phyloP scores from a whole-genome alignment of 352 stramenopile species.

The Globisporangium viniferum region DNA sequence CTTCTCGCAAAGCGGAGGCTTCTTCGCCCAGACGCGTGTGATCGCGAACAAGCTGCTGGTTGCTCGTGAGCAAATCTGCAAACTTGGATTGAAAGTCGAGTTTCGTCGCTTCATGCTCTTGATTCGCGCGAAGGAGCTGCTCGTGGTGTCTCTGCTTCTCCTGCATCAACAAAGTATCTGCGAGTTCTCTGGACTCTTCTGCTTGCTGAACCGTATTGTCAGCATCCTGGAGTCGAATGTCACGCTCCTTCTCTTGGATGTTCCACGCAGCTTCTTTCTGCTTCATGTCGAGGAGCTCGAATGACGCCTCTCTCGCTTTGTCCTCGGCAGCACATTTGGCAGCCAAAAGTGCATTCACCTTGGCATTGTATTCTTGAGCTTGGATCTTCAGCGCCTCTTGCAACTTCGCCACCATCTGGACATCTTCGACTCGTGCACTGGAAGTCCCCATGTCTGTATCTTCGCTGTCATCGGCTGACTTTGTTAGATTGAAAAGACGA shows the following conservation, averaged over 20 bases:
- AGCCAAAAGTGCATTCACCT: conserved; percentile 32
- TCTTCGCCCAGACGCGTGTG: background rate
- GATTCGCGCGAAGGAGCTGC: conserved; percentile 22
- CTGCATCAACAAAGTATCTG: conserved; percentile 21
- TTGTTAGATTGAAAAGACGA: conserved; percentile 23
- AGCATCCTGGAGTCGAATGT: conserved; percentile 30
- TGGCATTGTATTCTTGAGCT: conserved; percentile 40
- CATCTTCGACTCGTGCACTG: conserved; percentile 6
- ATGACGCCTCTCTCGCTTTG: conserved; percentile 36
- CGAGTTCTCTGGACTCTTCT: conserved; percentile 24
- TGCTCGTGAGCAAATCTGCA: conserved; percentile 28
- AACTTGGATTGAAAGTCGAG: conserved; percentile 37
- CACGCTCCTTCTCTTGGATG: conserved; percentile 38
- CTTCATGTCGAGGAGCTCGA: conserved; percentile 59
- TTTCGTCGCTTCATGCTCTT: conserved; percentile 20
- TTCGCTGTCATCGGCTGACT: background rate
- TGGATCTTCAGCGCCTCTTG: conserved; percentile 44
- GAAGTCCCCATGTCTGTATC: conserved; percentile 2
- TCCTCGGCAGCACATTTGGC: conserved; percentile 37
- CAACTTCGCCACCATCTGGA: conserved; percentile 32
- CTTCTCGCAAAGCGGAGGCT: background rate
- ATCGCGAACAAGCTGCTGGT: conserved; percentile 11
- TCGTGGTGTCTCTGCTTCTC: conserved; percentile 32
- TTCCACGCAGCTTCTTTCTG: conserved; percentile 59
- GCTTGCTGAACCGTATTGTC: conserved; percentile 19